Percentiles rank a stretch among this genome's conserved stretches.
Evolutionary conservation across 495 filamentous ascomycete genomes (phyloP).

Genomic region (Lasiosphaeris hirsuta): DNA sequence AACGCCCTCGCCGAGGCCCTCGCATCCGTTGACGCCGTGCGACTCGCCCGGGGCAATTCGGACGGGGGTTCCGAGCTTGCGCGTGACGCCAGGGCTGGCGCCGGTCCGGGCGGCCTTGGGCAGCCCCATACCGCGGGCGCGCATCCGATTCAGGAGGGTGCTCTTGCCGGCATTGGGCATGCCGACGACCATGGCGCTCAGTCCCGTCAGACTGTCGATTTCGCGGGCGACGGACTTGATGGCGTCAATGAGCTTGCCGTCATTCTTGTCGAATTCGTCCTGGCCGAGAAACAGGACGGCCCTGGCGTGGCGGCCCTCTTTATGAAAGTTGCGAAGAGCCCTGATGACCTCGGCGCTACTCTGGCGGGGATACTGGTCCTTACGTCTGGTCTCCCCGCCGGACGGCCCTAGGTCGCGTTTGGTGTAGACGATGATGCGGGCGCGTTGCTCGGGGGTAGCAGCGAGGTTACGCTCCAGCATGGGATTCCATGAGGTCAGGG

Average conservation of each 20-base stretch:
- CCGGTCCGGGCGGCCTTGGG: slow-evolving; percentile 78
- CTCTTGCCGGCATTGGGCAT: slow-evolving; percentile 98
- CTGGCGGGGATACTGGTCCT: slow-evolving; percentile 5
- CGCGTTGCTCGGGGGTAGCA: slow-evolving; percentile 41
- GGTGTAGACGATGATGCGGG: slow-evolving; percentile 85
- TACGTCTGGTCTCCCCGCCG: background rate
- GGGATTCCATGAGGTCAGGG: slow-evolving; percentile 84
- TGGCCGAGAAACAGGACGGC: slow-evolving; percentile 61
- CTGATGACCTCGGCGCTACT: slow-evolving; percentile 8
- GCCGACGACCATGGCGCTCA: slow-evolving; percentile 81
- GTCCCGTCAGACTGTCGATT: slow-evolving; percentile 47
- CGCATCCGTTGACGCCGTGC: slow-evolving; percentile 2
- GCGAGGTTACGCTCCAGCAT: slow-evolving; percentile 78
- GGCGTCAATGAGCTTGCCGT: slow-evolving; percentile 26
- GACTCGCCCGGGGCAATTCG: slow-evolving; percentile 56
- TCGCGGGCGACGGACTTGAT: slow-evolving; percentile 32
- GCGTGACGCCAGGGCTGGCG: slow-evolving; percentile 81
- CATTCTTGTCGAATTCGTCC: slow-evolving; percentile 22
- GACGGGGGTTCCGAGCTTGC: slow-evolving; percentile 78
- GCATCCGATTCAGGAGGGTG: slow-evolving; percentile 82
- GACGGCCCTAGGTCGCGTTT: slow-evolving; percentile 70
- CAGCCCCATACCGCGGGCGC: slow-evolving; percentile 61
- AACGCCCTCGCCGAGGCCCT: slow-evolving; percentile 42
- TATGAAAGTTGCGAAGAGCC: slow-evolving; percentile 25
- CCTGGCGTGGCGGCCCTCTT: slow-evolving; percentile 17